These are phyloP conservation scores for Ambispora gerdemannii DNA, from an alignment of 192 early-diverging fungal species.

Conservation along the genomic window DNA sequence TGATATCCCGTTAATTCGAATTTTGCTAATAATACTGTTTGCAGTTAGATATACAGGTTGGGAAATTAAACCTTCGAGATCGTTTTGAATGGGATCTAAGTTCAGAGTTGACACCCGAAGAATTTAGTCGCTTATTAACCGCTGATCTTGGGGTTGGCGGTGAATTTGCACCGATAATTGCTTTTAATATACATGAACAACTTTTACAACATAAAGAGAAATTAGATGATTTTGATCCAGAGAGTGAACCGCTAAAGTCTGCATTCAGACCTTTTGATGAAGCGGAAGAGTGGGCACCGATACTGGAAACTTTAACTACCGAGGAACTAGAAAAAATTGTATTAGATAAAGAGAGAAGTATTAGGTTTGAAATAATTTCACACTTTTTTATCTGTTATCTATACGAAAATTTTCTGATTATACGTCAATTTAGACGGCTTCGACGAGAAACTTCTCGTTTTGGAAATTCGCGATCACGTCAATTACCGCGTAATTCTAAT, in stretches of 20 bases:
- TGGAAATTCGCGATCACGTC: neutral
- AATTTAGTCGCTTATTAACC: slow-evolving; percentile 63
- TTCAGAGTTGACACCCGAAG: slow-evolving; percentile 63
- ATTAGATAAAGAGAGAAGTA: slow-evolving; percentile 53
- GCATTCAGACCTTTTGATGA: slow-evolving; percentile 47
- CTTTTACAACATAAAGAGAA: slow-evolving; percentile 56
- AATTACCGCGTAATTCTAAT: neutral
- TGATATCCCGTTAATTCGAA: too few species aligned
- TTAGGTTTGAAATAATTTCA: slow-evolving; percentile 41
- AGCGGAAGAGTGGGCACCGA: slow-evolving; percentile 53
- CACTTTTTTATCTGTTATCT: neutral
- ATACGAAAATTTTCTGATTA: neutral
- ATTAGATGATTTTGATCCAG: slow-evolving; percentile 46
- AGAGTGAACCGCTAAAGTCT: slow-evolving; percentile 42
- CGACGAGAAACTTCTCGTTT: slow-evolving; percentile 38
- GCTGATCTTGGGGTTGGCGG: slow-evolving; percentile 76
- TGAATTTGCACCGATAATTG: slow-evolving; percentile 74
- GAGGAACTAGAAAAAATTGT: slow-evolving; percentile 61
- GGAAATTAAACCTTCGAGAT: slow-evolving; percentile 76
- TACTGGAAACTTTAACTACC: slow-evolving; percentile 51
- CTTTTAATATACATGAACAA: slow-evolving; percentile 74
- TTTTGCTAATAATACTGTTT: too few species aligned
- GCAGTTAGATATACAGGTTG: slow-evolving; percentile 82
- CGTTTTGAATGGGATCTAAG: slow-evolving; percentile 90
- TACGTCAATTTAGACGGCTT: slow-evolving; percentile 31